These are phyloP conservation scores for Phialophora expanda DNA, from an alignment of 2,329 filamentous ascomycete genomes.

Conservation along the genomic window DNA sequence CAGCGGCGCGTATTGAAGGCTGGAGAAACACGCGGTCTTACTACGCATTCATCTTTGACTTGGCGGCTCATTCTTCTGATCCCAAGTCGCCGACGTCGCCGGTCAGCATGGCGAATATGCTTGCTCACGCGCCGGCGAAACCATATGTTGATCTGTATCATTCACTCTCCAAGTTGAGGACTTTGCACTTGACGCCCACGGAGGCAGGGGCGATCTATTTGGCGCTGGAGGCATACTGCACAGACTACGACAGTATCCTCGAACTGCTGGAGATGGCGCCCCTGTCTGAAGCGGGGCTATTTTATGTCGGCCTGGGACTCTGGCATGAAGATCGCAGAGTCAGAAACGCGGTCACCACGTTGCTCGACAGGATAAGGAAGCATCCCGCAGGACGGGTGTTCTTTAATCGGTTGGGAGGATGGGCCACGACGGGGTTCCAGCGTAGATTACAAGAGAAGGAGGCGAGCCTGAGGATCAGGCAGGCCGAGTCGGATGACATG, in stretches of 20 bases:
- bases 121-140: conserved; percentile 56
- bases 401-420: conserved; percentile 84
- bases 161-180: conserved; percentile 87
- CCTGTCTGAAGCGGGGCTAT: conserved; percentile 84
- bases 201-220: conserved; percentile 86
- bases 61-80: conserved; percentile 46
- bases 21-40: conserved; percentile 97
- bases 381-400: conserved; percentile 94
- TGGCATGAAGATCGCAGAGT: conserved; percentile 89
- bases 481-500: conserved; percentile 27
- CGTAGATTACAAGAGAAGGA: conserved; percentile 72
- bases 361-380: conserved; percentile 79
- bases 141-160: conserved; percentile 84
- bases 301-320: conserved; percentile 86
- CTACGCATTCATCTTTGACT: conserved; percentile 86
- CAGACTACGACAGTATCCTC: conserved; percentile 82
- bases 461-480: conserved; percentile 26
- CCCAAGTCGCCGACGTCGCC: conserved; percentile 48
- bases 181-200: conserved; percentile 74
- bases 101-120: conserved; percentile 63
- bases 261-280: conserved; percentile 81
- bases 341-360: conserved; percentile 73
- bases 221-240: conserved; percentile 74
- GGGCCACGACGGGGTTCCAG: conserved; percentile 84
- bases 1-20: conserved; percentile 90